Base-by-base conservation (phyloP, 2,329 filamentous ascomycete genomes). In the Lomentospora prolificans region DNA sequence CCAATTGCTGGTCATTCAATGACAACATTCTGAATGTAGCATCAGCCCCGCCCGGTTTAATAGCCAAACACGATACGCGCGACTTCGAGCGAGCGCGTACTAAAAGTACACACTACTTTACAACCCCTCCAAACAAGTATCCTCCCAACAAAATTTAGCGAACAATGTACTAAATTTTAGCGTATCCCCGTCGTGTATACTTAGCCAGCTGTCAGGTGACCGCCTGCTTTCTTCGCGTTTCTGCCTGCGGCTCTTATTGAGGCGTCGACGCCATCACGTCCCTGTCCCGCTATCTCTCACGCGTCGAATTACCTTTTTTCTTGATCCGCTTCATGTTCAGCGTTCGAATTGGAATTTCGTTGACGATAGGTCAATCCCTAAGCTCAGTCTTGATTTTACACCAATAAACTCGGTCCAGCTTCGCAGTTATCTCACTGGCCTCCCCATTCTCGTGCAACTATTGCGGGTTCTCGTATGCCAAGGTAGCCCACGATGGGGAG, bases 191-290 rank as follows among this genome's bases (percentile, higher is more conserved):
- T 41, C 22, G 44, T 17, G 17, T 22, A 27, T 46, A 46, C 39
- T 28, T 50, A 33, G 7, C 6, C 8, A 4, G 48, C 4, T 25
- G 52, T 66, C 69, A 70, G 59, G 67, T 70, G 68, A 68, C 60
- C 61, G 62, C 67, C 67, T 69, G 68, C 58, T 53, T 60, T 52
- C 59, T 67, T 70, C 69, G 70, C 69, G 70, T 71, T 64, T 57
- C 61, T 59, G 46, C 57, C 44, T 54, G 46, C 50, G 19, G 22
- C 53, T 48, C 33, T 33, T 53, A 57, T 57, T 56, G 59, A 58
- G 57, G 55, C 50, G 55, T 58, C 59, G 59, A 57, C 58, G 19
- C 51, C 52, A 55, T 33, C 33, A 53, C 57, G 53, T 57, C 59
- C 57, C 51, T 33, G 30, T 33, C 30, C 30, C 30, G 12, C 30